These are phyloP conservation scores for Penicillium mononematosum DNA, from an alignment of 495 filamentous ascomycete genomes.

Conservation along the genomic window DNA sequence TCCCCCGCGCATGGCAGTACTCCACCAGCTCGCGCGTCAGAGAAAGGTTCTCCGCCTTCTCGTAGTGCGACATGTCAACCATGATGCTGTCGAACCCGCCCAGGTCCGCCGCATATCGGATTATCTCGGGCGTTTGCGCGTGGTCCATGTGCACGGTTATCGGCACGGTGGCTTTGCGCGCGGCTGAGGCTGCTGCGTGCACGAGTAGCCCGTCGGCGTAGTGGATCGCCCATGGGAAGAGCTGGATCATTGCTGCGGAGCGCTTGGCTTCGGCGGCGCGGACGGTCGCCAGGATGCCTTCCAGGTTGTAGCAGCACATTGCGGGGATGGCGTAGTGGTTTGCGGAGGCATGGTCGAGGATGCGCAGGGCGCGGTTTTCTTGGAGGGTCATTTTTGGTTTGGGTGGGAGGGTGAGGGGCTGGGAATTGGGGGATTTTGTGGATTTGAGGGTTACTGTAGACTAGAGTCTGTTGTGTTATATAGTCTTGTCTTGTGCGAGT, in stretches of 20 bases:
- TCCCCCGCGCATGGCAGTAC: constrained; percentile 73
- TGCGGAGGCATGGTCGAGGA: constrained; percentile 64
- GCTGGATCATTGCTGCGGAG: constrained; percentile 76
- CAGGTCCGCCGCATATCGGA: constrained; percentile 62
- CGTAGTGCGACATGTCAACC: constrained; percentile 81
- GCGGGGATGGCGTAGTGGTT: constrained; percentile 69
- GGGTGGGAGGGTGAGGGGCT: not conserved
- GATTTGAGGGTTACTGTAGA: not conserved
- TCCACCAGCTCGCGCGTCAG: constrained; percentile 66
- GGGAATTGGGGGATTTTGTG: not conserved
- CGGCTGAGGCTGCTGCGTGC: constrained; percentile 62
- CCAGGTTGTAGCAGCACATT: constrained; percentile 86
- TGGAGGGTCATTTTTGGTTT: constrained; percentile 48
- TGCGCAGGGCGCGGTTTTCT: constrained; percentile 64
- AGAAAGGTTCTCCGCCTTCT: constrained; percentile 75
- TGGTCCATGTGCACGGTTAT: constrained; percentile 77
- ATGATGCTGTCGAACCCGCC: constrained; percentile 77
- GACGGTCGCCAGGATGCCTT: constrained; percentile 76
- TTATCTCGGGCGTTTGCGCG: constrained; percentile 69
- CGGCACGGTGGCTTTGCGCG: constrained; percentile 63
- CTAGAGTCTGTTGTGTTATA: not conserved
- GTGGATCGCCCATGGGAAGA: constrained; percentile 83
- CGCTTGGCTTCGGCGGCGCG: constrained; percentile 71
- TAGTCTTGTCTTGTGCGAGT: constrained; percentile 4
- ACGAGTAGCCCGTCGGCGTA: constrained; percentile 65